Evolutionary conservation across 2,329 filamentous ascomycete genomes (phyloP).

Genomic region (Elsinoe necatrix): DNA sequence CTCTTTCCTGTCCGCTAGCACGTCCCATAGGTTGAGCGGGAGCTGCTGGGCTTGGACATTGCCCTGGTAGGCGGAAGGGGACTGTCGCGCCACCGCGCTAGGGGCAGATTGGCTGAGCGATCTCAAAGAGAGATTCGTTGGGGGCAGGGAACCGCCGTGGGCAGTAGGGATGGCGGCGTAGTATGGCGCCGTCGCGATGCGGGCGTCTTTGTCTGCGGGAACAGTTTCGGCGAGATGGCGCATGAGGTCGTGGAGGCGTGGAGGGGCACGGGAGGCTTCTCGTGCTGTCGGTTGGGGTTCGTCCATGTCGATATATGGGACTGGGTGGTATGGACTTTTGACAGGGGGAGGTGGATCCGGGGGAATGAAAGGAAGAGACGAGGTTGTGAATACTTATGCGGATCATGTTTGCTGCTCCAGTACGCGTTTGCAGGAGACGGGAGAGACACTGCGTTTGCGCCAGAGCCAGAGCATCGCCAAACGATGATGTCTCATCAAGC

Average conservation of each 20-base stretch:
- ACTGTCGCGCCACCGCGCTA: too few relatives aligned
- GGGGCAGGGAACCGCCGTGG: too few relatives aligned
- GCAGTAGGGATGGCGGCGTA: too few relatives aligned
- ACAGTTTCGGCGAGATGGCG: too few relatives aligned
- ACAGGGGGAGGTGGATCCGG: too few relatives aligned
- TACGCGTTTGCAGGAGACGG: not conserved
- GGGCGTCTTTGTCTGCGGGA: too few relatives aligned
- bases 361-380: not conserved
- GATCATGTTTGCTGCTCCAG: not conserved
- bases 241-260: not conserved
- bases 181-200: too few relatives aligned
- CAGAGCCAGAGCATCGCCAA: not conserved
- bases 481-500: not conserved
- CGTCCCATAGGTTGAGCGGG: not conserved
- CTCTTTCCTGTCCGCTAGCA: not conserved
- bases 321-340: too few relatives aligned
- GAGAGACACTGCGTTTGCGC: not conserved
- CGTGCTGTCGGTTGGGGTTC: too few relatives aligned
- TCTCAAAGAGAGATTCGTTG: too few relatives aligned
- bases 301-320: too few relatives aligned
- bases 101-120: too few relatives aligned
- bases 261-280: not conserved
- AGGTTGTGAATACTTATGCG: not conserved
- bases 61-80: not conserved
- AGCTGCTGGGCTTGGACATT: not conserved